These are phyloP conservation scores for Aspergillus arachidicola DNA, from an alignment of 2,329 filamentous ascomycete species.

Conservation along the genomic window DNA sequence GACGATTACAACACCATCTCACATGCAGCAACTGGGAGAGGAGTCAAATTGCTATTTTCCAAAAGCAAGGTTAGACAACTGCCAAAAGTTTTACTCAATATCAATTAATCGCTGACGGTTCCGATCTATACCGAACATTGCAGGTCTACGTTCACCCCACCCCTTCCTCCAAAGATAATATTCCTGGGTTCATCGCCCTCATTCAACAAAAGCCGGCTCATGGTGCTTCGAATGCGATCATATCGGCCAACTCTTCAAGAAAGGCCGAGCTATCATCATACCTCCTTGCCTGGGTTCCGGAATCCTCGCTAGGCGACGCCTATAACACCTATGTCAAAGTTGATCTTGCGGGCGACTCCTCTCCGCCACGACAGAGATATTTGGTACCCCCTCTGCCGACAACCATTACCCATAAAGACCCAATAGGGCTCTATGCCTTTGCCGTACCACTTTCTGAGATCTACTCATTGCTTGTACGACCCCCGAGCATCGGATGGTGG, in stretches of 20 bases:
- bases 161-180: slow-evolving; percentile 91
- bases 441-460: slow-evolving; percentile 87
- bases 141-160: slow-evolving; percentile 96
- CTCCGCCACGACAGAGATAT: slow-evolving; percentile 81
- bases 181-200: slow-evolving; percentile 88
- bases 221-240: slow-evolving; percentile 32
- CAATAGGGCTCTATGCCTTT: slow-evolving; percentile 82
- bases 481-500: slow-evolving; percentile 97
- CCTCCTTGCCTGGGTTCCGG: slow-evolving; percentile 90
- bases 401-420: slow-evolving; percentile 71
- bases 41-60: slow-evolving; percentile 90
- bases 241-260: slow-evolving; percentile 48
- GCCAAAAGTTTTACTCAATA: background rate
- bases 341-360: slow-evolving; percentile 79
- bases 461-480: slow-evolving; percentile 86
- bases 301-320: slow-evolving; percentile 81
- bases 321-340: slow-evolving; percentile 94
- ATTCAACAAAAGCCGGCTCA: slow-evolving; percentile 76
- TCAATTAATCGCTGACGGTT: slow-evolving; percentile 6
- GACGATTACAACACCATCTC: slow-evolving; percentile 93
- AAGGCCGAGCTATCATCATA: slow-evolving; percentile 66
- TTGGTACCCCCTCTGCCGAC: slow-evolving; percentile 91
- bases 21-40: slow-evolving; percentile 72
- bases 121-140: slow-evolving; percentile 7
- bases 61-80: slow-evolving; percentile 80